Evolutionary conservation across 805 yeast species (phyloP).

Genomic region (Candida hungchunana): DNA sequence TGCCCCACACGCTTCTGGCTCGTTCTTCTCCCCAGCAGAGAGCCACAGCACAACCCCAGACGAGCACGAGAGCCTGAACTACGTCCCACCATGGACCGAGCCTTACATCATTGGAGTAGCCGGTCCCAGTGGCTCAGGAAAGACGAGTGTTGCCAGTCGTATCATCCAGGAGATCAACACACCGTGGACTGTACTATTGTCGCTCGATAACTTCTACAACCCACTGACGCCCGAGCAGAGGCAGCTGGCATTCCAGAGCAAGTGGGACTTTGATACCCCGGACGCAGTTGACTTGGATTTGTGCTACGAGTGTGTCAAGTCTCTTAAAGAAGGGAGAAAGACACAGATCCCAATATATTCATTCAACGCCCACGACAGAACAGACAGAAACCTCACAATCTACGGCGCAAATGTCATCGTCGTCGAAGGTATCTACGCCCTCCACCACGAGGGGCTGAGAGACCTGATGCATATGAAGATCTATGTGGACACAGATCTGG

Average conservation of each 20-base stretch:
- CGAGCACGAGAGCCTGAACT: conserved; percentile 22
- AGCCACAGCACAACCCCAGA: neutral
- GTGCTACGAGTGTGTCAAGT: conserved; percentile 55
- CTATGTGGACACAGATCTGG: conserved; percentile 91
- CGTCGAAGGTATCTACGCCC: conserved; percentile 85
- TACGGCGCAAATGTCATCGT: conserved; percentile 94
- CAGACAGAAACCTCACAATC: conserved; percentile 62
- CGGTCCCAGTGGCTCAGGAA: conserved; percentile 87
- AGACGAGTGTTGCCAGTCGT: conserved; percentile 83
- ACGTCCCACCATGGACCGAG: conserved; percentile 83
- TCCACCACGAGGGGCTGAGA: conserved; percentile 64
- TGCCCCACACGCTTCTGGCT: conserved; percentile 13
- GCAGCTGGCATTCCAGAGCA: conserved; percentile 56
- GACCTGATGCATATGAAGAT: conserved; percentile 81
- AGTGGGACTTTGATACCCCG: conserved; percentile 86
- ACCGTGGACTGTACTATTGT: conserved; percentile 90
- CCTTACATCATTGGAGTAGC: conserved; percentile 88
- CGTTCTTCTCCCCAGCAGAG: conserved; percentile 16
- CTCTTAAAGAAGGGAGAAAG: conserved; percentile 66
- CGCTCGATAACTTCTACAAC: conserved; percentile 87
- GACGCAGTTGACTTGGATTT: conserved; percentile 77
- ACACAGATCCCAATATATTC: conserved; percentile 69
- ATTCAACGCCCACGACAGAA: conserved; percentile 55
- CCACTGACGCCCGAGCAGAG: conserved; percentile 65
- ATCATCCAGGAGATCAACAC: conserved; percentile 75